Base-by-base conservation (phyloP, 768 basidiomycete genomes). In the Kwoniella sp. region DNA sequence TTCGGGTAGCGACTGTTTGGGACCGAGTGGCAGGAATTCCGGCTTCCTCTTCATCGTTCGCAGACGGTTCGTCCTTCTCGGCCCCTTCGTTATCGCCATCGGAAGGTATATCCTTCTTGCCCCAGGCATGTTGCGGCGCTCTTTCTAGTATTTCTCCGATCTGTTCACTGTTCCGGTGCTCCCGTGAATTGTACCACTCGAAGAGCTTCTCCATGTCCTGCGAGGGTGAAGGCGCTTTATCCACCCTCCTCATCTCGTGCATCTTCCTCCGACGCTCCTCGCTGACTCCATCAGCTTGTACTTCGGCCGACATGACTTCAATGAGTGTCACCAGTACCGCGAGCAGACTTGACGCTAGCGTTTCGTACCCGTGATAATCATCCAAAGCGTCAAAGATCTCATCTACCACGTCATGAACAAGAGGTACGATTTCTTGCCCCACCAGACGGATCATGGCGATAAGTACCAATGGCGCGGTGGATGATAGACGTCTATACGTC, bases 321-420 rank as follows among this genome's bases (percentile, higher is more conserved):
- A 96, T 85, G 12, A 99, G 88, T 67, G 95, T 91, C 47, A 85
- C 86, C 51, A 99, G 81, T 8, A 96, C 94, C 52, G 91, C 91
- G 26, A 97, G 83, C 2, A 99, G 84, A 0, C 92, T 90, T 67
- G 93, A 90, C 1, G 94, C 91, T 23, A 98, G 82, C 28, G 88
- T 77, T 23, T 88, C 87, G 81, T 99, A 97, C 15, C 93, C 95
- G 79, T 98, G 95, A 77, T 87, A 98, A 69, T 96, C 93, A 73
- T 98, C 96, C 22, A 98, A 83, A 29, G 93, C 87, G 80, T 97
- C 95, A 71, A 98, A 98, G 66, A 95, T 94, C 79, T 96, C 94
- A 79, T 96, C 95, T 11, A 98, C 93, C 11, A 98, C 88, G 78
- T 97, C 96, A 15, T 89, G 88, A 8, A 96, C 93, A 71, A 88